Conservation (phyloP, 257 asterid genomes). For the Solanum lycopersicoides region DNA sequence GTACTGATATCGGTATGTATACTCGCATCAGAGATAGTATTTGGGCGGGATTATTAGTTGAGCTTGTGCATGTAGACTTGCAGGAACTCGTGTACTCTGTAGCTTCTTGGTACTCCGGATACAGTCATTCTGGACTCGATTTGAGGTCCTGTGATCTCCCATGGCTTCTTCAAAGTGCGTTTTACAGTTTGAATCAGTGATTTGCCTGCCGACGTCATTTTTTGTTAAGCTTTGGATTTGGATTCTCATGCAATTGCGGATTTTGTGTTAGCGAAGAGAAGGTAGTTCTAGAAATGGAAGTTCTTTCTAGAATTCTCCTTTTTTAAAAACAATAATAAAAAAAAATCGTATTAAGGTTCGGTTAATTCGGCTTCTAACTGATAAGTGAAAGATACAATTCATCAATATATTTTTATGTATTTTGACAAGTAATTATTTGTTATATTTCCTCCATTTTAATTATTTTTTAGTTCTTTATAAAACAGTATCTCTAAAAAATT, state of each 20-base stretch:
- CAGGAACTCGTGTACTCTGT: conserved; percentile 71
- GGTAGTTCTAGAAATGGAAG: background rate
- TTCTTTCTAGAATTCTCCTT: background rate
- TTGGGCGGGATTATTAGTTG: conserved; percentile 72
- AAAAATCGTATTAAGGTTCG: background rate
- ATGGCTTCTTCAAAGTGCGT: conserved; percentile 71
- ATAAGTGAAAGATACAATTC: too few relatives aligned
- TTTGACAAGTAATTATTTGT: background rate
- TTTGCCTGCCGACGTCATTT: conserved; percentile 51
- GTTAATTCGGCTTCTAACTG: background rate
- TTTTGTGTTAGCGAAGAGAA: background rate
- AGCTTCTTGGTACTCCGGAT: conserved; percentile 54
- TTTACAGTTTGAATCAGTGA: conserved; percentile 54
- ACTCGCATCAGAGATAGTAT: too few relatives aligned
- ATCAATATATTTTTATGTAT: background rate
- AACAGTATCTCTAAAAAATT: too few relatives aligned
- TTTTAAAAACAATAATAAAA: too few relatives aligned
- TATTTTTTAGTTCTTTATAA: too few relatives aligned
- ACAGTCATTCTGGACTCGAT: conserved; percentile 52
- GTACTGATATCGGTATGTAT: conserved; percentile 90
- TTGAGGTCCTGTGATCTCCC: conserved; percentile 78
- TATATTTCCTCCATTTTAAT: background rate
- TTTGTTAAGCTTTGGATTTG: background rate
- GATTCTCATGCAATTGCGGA: background rate
- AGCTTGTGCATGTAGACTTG: conserved; percentile 44